Percentiles rank a stretch among this genome's conserved stretches.
phyloP scores from a whole-genome alignment of 306 rosid species.

The Vigna nakashimae region DNA sequence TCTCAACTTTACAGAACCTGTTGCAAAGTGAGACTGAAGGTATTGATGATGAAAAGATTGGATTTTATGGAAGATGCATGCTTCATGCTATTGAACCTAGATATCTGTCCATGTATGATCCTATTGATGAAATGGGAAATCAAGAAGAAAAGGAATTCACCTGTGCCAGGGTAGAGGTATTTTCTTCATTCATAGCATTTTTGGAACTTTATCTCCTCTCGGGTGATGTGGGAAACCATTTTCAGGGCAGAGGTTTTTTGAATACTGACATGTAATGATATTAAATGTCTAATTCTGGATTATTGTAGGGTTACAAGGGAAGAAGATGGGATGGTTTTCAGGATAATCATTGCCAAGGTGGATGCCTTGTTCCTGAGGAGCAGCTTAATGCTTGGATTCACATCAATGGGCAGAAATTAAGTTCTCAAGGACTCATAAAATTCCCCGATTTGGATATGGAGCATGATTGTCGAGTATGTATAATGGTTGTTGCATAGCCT shows the following conservation, averaged over 20 bases:
- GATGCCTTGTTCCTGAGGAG: constrained; percentile 72
- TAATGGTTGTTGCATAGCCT: constrained; percentile 32
- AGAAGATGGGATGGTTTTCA: constrained; percentile 63
- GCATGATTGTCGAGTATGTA: constrained; percentile 70
- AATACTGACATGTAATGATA: constrained; percentile 9
- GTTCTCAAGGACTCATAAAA: constrained; percentile 53
- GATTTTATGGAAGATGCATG: constrained; percentile 68
- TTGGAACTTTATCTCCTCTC: background rate
- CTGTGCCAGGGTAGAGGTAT: constrained; percentile 72
- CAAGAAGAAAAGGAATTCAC: constrained; percentile 51
- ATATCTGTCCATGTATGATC: constrained; percentile 43
- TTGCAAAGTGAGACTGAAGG: constrained; percentile 76
- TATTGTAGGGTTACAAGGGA: constrained; percentile 69
- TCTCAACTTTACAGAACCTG: constrained; percentile 55
- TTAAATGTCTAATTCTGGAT: constrained; percentile 23
- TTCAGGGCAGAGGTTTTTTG: background rate
- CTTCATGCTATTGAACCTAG: constrained; percentile 59
- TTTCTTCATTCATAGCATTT: constrained; percentile 19
- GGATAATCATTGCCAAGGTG: constrained; percentile 42
- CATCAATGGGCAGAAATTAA: constrained; percentile 64
- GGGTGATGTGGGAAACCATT: background rate
- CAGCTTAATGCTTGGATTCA: constrained; percentile 78
- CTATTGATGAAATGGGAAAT: constrained; percentile 41
- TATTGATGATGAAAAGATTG: constrained; percentile 59
- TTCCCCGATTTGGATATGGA: constrained; percentile 55